Evolutionary conservation across 1,284 basidiomycete species (phyloP), one percentile per base, ranked within the genome.

Genomic region (Sphagnurus paluster): DNA sequence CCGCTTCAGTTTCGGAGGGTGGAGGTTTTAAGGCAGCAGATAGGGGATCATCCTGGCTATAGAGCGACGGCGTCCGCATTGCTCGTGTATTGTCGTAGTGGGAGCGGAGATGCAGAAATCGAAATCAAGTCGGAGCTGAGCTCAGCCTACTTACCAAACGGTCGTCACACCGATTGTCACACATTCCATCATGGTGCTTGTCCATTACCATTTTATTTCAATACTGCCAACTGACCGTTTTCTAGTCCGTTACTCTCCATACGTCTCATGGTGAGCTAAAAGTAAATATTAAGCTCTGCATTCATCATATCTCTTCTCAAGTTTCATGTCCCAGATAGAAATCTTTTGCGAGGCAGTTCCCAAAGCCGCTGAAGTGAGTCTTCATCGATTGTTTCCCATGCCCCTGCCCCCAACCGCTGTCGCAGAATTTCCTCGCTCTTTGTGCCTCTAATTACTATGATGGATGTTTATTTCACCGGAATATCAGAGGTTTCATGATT

Each of bases 311-410:
- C 29, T 29, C 44, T 52, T 20, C 36, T 35, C 35, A 1, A n/a
- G n/a, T 28, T 33, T 33, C 29, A 4, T 24, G 23, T 29, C 49
- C 35, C 62, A 98, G 93, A 85, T 98, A 55, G 96, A 99, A 69
- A 68, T 99, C 19, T 99, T 98, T 70, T 98, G 96, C 69, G 96
- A 99, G 67, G 84, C 93, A 6, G 90, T 93, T 13, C 96, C 96
- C 10, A 90, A 93, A 61, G 78, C 94, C 14, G 93, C 95, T 52
- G 95, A 99, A 75, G 93, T 92, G 54, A 33, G 38, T 30, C 29
- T 32, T 46, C 24, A 23, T 40, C 20, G 13, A 19, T 42, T 38
- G 13, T 20, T 24, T 25, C 10, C 16, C 5, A 38, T 36, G n/a
- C n/a, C n/a, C n/a, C n/a, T 44, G 11, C 17, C 35, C 24, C 29